A percentile compares a stretch with the other conserved stretches of the same genome.
These are phyloP conservation scores for Geotrichum citri-aurantii DNA, from an alignment of 1,139 yeast genomes.

Conservation along the genomic window DNA sequence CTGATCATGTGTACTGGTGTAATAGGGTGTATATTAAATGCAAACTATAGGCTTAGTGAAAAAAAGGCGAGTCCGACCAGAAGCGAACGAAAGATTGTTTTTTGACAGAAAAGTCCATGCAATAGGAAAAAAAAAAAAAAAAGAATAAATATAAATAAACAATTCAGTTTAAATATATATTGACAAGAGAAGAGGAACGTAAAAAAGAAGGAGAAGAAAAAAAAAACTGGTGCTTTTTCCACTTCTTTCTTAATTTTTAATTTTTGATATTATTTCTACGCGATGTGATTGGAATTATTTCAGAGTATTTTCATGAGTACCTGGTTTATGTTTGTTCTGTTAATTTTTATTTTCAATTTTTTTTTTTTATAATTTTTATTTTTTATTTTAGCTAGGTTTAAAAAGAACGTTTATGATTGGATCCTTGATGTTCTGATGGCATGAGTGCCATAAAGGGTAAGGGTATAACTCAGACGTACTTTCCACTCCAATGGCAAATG, in stretches of 20 bases:
- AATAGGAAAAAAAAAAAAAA: neutral
- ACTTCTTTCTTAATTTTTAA: too few relatives aligned
- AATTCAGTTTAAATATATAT: neutral
- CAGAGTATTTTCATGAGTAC: neutral
- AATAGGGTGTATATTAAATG: neutral
- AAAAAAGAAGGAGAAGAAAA: neutral
- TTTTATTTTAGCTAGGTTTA: neutral
- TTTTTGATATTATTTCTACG: neutral
- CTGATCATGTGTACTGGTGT: neutral
- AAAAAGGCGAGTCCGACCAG: too few relatives aligned
- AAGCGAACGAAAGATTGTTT: neutral
- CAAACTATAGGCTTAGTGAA: neutral
- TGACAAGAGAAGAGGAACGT: neutral
- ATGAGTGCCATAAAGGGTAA: neutral
- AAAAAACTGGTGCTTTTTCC: neutral
- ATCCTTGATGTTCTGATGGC: neutral
- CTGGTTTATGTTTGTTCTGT: neutral
- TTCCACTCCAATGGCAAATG: neutral
- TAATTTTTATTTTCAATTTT: neutral
- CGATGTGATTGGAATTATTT: neutral
- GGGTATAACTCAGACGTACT: neutral
- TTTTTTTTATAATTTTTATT: neutral
- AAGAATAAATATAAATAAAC: neutral
- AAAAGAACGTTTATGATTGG: neutral
- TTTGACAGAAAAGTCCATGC: neutral